Evolutionary conservation across 768 basidiomycete genomes (phyloP).

Genomic region (Asterophora lycoperdoides): DNA sequence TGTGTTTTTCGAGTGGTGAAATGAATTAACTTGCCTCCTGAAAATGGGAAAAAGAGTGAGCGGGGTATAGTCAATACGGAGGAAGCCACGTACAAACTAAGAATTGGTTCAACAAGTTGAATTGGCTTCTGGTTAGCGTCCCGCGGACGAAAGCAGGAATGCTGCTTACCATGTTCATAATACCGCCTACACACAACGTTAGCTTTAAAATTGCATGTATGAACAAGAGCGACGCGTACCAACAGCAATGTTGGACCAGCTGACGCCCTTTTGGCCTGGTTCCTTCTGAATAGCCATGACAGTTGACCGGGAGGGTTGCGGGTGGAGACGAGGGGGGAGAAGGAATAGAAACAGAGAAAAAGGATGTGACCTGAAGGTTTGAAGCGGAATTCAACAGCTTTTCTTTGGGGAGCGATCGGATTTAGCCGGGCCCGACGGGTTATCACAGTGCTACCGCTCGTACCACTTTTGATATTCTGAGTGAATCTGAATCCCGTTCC

Average conservation of each 20-base stretch:
- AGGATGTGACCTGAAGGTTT: slow-evolving; percentile 12
- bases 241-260: slow-evolving; percentile 94
- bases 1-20: neutral
- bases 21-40: slow-evolving; percentile 63
- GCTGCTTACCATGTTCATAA: slow-evolving; percentile 92
- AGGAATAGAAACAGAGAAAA: slow-evolving; percentile 19
- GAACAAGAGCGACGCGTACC: slow-evolving; percentile 46
- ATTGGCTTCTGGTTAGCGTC: neutral
- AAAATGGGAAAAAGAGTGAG: slow-evolving; percentile 7
- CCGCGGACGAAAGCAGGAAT: slow-evolving; percentile 10
- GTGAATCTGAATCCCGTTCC: too few species aligned
- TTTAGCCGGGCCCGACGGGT: slow-evolving; percentile 21
- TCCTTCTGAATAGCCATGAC: slow-evolving; percentile 79
- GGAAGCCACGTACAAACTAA: slow-evolving; percentile 49
- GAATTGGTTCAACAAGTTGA: slow-evolving; percentile 5
- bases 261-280: slow-evolving; percentile 88
- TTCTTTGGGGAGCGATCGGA: slow-evolving; percentile 32
- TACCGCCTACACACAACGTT: slow-evolving; percentile 56
- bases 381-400: slow-evolving; percentile 8
- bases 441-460: too few species aligned
- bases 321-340: slow-evolving; percentile 17
- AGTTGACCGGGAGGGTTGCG: slow-evolving; percentile 13
- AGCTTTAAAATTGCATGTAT: slow-evolving; percentile 18
- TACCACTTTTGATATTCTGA: slow-evolving; percentile 12
- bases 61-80: slow-evolving; percentile 2